Base-by-base conservation (phyloP, 2,329 filamentous ascomycete genomes). In the Fusarium cicatricum region DNA sequence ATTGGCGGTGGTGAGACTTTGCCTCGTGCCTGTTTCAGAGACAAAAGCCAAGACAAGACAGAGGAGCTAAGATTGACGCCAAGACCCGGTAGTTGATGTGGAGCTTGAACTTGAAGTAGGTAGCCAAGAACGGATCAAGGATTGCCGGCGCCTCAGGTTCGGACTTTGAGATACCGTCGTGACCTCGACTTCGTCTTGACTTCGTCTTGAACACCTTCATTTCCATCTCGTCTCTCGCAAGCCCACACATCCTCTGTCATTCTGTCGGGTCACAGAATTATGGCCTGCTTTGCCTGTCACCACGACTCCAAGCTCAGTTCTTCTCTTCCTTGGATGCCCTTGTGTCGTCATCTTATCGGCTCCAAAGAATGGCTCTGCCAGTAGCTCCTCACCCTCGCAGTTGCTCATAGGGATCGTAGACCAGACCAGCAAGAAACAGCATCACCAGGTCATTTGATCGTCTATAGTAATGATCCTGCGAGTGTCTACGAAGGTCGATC, bases 401-500 rank as follows among this genome's bases (percentile, higher is more conserved):
- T 16, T 48, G 17, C 39, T 21, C 29, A 40, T 55, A 59, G 28
- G 33, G 17, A 45, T 52, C 36, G 16, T 41, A 48, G 32, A 45
- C 39, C 10, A 33, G 43, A 34, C 17, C 42, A 52, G 54, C 32
- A 47, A 55, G 42, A 49, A 49, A 52, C 17, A 36, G 29, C 42
- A 56, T 50, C 46, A 32, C 36, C 40, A 47, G 16, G 14, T 61
- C 60, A 62, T 64, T 58, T 55, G 21, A 61, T 56, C 55, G 36
- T 65, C 53, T 46, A 62, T 49, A 29, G 23, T 16, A 17, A 37
- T 44, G 38, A 32, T 10, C 10, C 15, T 19, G 16, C 19, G 8
- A n/a, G 15, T 26, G 19, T 47, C 52, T 52, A 62, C 42, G 55
- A 53, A 23, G 53, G 39, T 52, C 68, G 63, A 60, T 72, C 71